Percentiles rank a stretch among this genome's conserved stretches.
Evolutionary conservation across 176 grass and related monocot genomes (phyloP).

Genomic region (Puya raimondii): DNA sequence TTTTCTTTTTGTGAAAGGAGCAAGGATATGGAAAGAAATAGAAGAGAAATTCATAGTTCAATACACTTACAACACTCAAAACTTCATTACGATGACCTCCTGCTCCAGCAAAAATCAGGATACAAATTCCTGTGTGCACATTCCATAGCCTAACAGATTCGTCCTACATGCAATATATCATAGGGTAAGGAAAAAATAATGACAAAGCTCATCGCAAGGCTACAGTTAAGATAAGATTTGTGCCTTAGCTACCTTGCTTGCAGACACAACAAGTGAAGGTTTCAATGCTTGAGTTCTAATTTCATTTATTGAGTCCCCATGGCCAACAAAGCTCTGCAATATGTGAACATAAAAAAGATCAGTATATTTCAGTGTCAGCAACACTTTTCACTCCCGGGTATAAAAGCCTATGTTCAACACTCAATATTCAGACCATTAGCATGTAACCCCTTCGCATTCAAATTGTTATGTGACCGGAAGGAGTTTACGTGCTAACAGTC

Average conservation of each 20-base stretch:
- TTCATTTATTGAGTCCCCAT: slow-evolving; percentile 76
- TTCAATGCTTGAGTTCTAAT: slow-evolving; percentile 72
- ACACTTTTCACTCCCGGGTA: too few relatives aligned
- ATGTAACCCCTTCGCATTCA: too few relatives aligned
- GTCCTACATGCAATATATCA: slow-evolving; percentile 37
- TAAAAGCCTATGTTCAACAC: too few relatives aligned
- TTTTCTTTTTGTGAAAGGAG: too few relatives aligned
- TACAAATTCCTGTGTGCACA: slow-evolving; percentile 91
- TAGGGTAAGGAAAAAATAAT: not conserved
- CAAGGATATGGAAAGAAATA: not conserved
- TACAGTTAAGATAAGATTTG: not conserved
- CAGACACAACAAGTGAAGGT: slow-evolving; percentile 87
- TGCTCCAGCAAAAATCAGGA: slow-evolving; percentile 84
- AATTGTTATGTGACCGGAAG: too few relatives aligned
- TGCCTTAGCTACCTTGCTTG: slow-evolving; percentile 67
- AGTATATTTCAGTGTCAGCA: not conserved
- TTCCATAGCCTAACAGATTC: slow-evolving; percentile 97
- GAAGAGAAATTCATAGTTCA: slow-evolving; percentile 3
- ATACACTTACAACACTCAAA: slow-evolving; percentile 79
- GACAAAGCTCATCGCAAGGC: not conserved
- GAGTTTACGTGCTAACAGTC: too few relatives aligned
- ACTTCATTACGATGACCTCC: slow-evolving; percentile 96
- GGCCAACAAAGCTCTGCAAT: slow-evolving; percentile 71
- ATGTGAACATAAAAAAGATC: slow-evolving; percentile 9
- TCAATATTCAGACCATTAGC: too few relatives aligned